Evolutionary conservation across 2,329 filamentous ascomycete species (phyloP).

Genomic region (Hymenotorrendiella dingleyae): DNA sequence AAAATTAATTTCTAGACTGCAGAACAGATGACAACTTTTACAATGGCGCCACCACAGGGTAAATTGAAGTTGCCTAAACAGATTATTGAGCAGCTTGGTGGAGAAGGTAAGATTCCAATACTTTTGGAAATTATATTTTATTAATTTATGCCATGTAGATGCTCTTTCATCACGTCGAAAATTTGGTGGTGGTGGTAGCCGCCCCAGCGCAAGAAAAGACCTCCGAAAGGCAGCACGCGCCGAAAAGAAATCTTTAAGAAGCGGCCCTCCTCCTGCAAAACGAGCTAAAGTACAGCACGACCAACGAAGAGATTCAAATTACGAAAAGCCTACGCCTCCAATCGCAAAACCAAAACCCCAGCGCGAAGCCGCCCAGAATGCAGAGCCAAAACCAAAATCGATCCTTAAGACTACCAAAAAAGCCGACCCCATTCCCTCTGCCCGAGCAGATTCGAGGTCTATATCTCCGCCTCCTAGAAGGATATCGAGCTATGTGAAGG

Average conservation of each 20-base stretch:
- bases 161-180: constrained; percentile 18
- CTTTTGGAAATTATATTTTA: neutral
- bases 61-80: constrained; percentile 38
- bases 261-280: constrained; percentile 24
- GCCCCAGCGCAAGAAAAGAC: constrained; percentile 27
- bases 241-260: constrained; percentile 26
- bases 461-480: constrained; percentile 17
- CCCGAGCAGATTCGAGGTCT: constrained; percentile 2
- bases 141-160: constrained; percentile 14
- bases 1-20: constrained; percentile 9
- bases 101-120: constrained; percentile 24
- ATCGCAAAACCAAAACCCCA: constrained; percentile 1
- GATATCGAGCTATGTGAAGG: constrained; percentile 39
- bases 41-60: constrained; percentile 29
- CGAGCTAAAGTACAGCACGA: constrained; percentile 20
- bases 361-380: constrained; percentile 1
- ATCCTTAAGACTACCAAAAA: constrained; percentile 26
- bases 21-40: constrained; percentile 1
- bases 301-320: constrained; percentile 1
- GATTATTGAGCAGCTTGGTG: constrained; percentile 40
- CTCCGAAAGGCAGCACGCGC: constrained; percentile 27
- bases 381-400: constrained; percentile 21
- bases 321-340: neutral
- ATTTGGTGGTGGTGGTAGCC: constrained; percentile 3
- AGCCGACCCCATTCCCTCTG: constrained; percentile 9